Percentiles rank a stretch among this genome's conserved stretches.
Evolutionary conservation across 148 eudicot species (phyloP).

Genomic region (Gaultheria prostrata): DNA sequence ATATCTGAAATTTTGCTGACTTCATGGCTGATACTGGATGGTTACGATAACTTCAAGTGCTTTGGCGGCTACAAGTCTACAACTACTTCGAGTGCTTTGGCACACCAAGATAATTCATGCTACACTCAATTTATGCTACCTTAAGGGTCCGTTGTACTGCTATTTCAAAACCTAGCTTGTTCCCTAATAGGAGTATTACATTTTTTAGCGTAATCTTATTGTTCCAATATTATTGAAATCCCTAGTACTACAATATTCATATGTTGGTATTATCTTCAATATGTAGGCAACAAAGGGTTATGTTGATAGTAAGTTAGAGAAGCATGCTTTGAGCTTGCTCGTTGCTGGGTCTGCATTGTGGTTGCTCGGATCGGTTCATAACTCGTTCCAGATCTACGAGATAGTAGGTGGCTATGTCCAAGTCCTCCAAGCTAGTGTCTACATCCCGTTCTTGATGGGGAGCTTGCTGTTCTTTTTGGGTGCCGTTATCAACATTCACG

Average conservation of each 20-base stretch:
- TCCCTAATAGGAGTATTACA: not conserved
- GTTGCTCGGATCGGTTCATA: slow-evolving; percentile 81
- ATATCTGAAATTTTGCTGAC: too few species aligned
- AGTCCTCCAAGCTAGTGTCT: slow-evolving; percentile 66
- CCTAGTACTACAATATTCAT: not conserved
- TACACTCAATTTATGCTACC: too few species aligned
- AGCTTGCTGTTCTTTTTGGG: slow-evolving; percentile 66
- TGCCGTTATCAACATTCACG: slow-evolving; percentile 45
- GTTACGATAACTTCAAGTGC: too few species aligned
- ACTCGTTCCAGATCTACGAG: slow-evolving; percentile 80
- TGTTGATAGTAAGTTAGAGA: slow-evolving; percentile 38
- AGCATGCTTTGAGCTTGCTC: slow-evolving; percentile 56
- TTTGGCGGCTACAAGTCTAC: too few species aligned
- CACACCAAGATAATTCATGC: too few species aligned
- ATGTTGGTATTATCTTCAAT: not conserved
- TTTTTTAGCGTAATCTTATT: not conserved
- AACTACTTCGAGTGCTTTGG: too few species aligned
- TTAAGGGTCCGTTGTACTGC: too few species aligned
- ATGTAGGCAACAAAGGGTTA: slow-evolving; percentile 61
- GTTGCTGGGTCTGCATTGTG: slow-evolving; percentile 67
- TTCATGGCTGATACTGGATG: too few species aligned
- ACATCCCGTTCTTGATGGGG: slow-evolving; percentile 65
- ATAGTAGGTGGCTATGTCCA: slow-evolving; percentile 76
- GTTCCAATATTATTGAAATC: not conserved
- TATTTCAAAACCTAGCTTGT: too few species aligned